Base-by-base conservation (phyloP, 495 filamentous ascomycete genomes). In the Penicillium maclennaniae region DNA sequence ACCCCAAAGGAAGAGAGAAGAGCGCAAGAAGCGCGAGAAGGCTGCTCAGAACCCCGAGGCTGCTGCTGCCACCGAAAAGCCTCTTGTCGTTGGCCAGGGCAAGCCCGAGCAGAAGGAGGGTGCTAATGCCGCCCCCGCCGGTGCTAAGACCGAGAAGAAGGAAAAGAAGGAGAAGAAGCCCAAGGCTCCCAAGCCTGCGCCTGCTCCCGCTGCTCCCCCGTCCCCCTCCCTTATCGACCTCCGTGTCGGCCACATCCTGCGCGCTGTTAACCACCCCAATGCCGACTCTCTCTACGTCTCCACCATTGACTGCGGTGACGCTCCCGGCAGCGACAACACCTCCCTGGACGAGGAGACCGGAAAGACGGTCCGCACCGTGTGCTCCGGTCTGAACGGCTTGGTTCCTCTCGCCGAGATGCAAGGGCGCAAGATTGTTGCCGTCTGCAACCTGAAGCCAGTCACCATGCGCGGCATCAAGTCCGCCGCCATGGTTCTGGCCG, bases 381-480 rank as follows among this genome's bases (percentile, higher is more conserved):
- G 95, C 80, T 97, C 92, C 3, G 93, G 93, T 21, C 76, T 98
- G 52, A 96, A 96, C 70, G 95, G 95, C 1, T 79, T 97, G 16
- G 71, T 98, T 2, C 93, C 93, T 0, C 78, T 98, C 46, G 89
- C 85, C 71, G 91, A 95, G 71, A 96, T 98, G 95, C 93, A 98
- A 70, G 83, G 80, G 63, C 87, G 95, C 62, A 95, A 92, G 77
- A 89, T 98, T 43, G 83, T 97, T 39, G 87, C 89, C 10, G 91
- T 98, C 20, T 95, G 90, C 77, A 98, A 98, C 70, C 78, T 98
- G 61, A 98, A 98, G 81, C 93, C 93, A 10, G 93, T 96, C 58
- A 97, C 92, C 61, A 97, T 98, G 93, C 86, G 95, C 36, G 92
- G 95, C 51, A 88, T 98, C 74, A 96, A 96, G 77, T 93, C 88